Conservation (phyloP, 2,329 filamentous ascomycete genomes). For the Cladophialophora immunda region DNA sequence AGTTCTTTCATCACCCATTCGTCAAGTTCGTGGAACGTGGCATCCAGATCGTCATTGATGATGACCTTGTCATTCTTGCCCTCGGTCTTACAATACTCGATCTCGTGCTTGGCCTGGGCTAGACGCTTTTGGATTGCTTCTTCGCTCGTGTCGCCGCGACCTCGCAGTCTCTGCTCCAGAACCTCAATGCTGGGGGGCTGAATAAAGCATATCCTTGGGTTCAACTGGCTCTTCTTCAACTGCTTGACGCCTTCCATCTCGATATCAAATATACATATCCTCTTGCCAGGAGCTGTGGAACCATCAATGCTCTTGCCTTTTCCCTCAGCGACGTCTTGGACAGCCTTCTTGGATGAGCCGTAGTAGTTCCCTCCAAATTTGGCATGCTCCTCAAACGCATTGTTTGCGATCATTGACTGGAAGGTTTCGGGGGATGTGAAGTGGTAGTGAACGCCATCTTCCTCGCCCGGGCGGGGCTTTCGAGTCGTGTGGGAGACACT, state of each 20-base stretch:
- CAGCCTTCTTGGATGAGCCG: conserved; percentile 82
- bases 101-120: conserved; percentile 74
- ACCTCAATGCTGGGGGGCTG: conserved; percentile 78
- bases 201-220: conserved; percentile 84
- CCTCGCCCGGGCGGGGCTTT: conserved; percentile 75
- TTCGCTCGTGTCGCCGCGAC: conserved; percentile 80
- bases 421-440: conserved; percentile 75
- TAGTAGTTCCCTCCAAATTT: conserved; percentile 87
- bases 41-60: conserved; percentile 71
- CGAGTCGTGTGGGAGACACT: conserved; percentile 77
- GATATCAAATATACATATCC: conserved; percentile 87
- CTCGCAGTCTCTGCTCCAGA: conserved; percentile 77
- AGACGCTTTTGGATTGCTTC: conserved; percentile 74
- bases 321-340: conserved; percentile 75
- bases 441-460: conserved; percentile 81
- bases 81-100: conserved; percentile 74
- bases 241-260: conserved; percentile 98
- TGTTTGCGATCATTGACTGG: conserved; percentile 69
- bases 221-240: conserved; percentile 77
- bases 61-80: conserved; percentile 73
- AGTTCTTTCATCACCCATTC: conserved; percentile 56
- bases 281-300: conserved; percentile 63
- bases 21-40: conserved; percentile 63
- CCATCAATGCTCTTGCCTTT: conserved; percentile 52
- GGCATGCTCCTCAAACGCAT: conserved; percentile 86